phyloP scores from a whole-genome alignment of 2,329 filamentous ascomycete genomes.

The Fonsecaea nubica region DNA sequence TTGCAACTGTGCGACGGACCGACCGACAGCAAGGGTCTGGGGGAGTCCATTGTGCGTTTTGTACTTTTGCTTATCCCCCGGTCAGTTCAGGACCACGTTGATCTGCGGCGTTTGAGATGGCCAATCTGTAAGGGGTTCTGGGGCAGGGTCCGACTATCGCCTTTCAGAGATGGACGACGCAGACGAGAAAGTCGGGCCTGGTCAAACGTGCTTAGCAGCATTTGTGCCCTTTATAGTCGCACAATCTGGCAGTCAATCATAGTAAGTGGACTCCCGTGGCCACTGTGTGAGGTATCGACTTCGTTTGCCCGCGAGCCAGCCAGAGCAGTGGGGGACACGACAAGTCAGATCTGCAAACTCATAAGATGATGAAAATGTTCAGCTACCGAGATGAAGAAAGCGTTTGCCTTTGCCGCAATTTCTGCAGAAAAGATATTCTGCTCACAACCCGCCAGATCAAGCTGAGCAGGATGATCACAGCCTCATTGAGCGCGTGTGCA shows the following conservation, averaged over 20 bases:
- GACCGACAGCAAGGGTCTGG: not conserved
- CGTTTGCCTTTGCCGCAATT: not conserved
- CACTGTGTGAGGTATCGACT: not conserved
- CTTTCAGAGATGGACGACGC: not conserved
- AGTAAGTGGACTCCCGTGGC: not conserved
- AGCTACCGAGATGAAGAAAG: too few relatives aligned
- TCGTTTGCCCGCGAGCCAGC: not conserved
- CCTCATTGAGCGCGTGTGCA: not conserved
- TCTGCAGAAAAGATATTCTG: not conserved
- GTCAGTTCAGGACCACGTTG: not conserved
- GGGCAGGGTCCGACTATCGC: not conserved
- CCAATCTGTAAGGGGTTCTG: not conserved
- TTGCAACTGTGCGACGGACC: not conserved
- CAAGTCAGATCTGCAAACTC: not conserved
- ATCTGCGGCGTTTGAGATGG: not conserved
- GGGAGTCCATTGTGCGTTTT: not conserved
- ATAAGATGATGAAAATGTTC: not conserved
- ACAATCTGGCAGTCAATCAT: too few relatives aligned
- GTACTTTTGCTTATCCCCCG: not conserved
- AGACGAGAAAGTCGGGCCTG: not conserved
- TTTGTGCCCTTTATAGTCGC: too few relatives aligned
- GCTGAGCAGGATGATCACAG: not conserved
- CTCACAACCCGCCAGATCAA: not conserved
- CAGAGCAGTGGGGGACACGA: too few relatives aligned
- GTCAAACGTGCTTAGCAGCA: not conserved